A percentile compares a stretch with the other conserved stretches of the same genome.
These are phyloP conservation scores for Jaltomata sinuosa DNA, from an alignment of 257 asterid genomes.

Conservation along the genomic window DNA sequence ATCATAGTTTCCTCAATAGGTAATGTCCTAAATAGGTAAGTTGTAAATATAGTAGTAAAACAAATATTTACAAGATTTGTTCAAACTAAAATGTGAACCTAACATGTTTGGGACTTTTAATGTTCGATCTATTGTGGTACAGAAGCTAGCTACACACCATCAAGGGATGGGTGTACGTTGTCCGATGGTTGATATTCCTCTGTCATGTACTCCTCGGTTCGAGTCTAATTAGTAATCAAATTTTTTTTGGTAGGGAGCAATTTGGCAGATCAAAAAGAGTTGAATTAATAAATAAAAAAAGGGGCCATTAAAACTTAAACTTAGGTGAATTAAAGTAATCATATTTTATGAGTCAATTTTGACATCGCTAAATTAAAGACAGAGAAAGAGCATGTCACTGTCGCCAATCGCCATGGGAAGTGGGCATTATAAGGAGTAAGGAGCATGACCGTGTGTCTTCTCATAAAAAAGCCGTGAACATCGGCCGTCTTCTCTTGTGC, in stretches of 20 bases:
- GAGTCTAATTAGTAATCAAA: background rate
- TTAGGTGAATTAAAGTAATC: background rate
- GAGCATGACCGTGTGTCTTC: constrained; percentile 1
- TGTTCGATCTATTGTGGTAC: background rate
- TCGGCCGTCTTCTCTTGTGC: constrained; percentile 14
- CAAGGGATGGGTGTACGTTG: background rate
- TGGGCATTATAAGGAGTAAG: background rate
- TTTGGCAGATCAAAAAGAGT: too few species aligned
- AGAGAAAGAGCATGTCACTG: background rate
- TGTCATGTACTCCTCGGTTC: background rate
- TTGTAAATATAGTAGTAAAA: background rate
- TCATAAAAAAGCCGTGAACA: constrained; percentile 12
- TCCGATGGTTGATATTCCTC: background rate
- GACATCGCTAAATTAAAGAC: background rate
- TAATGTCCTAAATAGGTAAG: background rate
- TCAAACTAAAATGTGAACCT: background rate
- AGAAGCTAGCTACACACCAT: background rate
- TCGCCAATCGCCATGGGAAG: background rate
- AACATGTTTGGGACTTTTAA: background rate
- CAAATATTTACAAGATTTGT: background rate
- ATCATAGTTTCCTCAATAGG: too few species aligned
- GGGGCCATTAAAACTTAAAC: background rate
- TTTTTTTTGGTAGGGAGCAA: too few species aligned
- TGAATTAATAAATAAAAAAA: too few species aligned
- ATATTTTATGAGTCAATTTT: background rate